A percentile compares a stretch with the other conserved stretches of the same genome.
Conservation (phyloP, 306 rosid genomes). For the Casuarina glauca region DNA sequence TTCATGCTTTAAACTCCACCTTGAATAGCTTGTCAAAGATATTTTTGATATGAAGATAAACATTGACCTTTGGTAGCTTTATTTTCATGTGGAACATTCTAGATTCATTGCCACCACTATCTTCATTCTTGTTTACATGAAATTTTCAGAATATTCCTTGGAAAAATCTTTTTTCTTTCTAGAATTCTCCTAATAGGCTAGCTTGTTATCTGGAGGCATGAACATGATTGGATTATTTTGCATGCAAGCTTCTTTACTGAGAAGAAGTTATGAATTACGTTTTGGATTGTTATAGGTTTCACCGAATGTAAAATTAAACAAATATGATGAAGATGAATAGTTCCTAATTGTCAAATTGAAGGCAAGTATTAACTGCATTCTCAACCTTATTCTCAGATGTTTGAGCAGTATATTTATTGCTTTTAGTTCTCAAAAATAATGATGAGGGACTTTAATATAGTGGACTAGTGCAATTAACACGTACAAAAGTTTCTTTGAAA, state of each 20-base stretch:
- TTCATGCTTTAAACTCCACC: too few species aligned
- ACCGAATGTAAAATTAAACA: background rate
- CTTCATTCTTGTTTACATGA: too few species aligned
- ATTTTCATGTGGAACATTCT: too few species aligned
- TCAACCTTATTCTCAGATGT: background rate
- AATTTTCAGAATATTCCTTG: too few species aligned
- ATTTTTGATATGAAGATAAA: too few species aligned
- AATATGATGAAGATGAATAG: background rate
- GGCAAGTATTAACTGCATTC: background rate
- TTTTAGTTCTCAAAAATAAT: background rate
- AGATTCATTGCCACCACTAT: too few species aligned
- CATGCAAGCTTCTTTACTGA: background rate
- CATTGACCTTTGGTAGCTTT: too few species aligned
- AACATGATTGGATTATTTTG: background rate
- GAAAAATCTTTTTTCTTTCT: too few species aligned
- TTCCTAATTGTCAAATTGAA: background rate
- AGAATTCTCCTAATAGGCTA: too few species aligned
- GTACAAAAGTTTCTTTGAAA: background rate
- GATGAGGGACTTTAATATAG: background rate
- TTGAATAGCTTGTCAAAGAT: too few species aligned
- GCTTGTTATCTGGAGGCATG: too few species aligned
- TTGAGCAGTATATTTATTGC: background rate
- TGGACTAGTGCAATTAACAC: background rate
- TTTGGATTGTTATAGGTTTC: background rate
- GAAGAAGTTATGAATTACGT: background rate